Evolutionary conservation across 2,329 filamentous ascomycete genomes (phyloP).

Genomic region (Amphichorda felina): DNA sequence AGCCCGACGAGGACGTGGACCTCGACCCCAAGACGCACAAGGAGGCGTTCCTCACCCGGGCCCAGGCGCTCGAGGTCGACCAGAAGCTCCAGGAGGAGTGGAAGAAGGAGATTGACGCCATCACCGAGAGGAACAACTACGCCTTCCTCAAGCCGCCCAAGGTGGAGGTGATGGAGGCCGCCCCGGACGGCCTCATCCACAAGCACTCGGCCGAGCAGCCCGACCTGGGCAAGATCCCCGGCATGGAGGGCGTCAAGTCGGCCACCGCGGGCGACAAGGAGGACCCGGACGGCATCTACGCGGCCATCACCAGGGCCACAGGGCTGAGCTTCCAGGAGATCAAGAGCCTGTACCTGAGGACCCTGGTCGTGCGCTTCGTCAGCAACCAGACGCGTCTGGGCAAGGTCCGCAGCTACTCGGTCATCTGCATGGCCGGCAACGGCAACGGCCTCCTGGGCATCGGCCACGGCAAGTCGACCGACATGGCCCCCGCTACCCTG

Average conservation of each 20-base stretch:
- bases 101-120: conserved; percentile 23
- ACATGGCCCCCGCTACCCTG: conserved; percentile 51
- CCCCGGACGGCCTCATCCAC: conserved; percentile 19
- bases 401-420: conserved; percentile 71
- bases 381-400: conserved; percentile 92
- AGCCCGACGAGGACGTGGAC: conserved; percentile 1
- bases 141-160: conserved; percentile 18
- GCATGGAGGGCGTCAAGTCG: conserved; percentile 36
- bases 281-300: conserved; percentile 37
- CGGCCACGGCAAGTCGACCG: conserved; percentile 80
- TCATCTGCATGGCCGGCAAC: conserved; percentile 77
- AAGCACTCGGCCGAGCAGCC: conserved; percentile 31
- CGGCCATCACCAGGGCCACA: conserved; percentile 40
- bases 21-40: conserved; percentile 6
- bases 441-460: conserved; percentile 75
- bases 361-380: conserved; percentile 62
- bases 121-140: conserved; percentile 16
- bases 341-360: conserved; percentile 51
- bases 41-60: conserved; percentile 17
- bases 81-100: conserved; percentile 22
- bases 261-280: conserved; percentile 38
- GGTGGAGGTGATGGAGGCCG: conserved; percentile 23
- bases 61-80: conserved; percentile 23
- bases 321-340: conserved; percentile 42
- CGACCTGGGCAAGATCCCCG: conserved; percentile 39